A percentile compares a stretch with the other conserved stretches of the same genome.
Conservation (phyloP, 192 early-diverging fungal species). For the Coemansia asiatica region DNA sequence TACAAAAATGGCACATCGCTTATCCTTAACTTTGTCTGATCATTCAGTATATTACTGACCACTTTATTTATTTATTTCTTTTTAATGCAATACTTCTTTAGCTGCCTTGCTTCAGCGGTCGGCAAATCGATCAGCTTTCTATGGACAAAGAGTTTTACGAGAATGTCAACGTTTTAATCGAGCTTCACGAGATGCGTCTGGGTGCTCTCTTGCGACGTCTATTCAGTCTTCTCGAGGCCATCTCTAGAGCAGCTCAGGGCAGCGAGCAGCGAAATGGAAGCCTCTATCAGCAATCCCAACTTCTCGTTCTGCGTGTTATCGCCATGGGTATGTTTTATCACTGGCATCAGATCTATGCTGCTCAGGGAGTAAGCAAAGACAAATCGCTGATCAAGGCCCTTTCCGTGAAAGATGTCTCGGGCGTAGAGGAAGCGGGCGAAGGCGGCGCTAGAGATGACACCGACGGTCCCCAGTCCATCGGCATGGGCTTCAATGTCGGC, state of each 20-base stretch:
- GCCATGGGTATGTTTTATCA: constrained; percentile 83
- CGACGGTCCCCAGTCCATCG: constrained; percentile 13
- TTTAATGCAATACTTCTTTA: constrained; percentile 34
- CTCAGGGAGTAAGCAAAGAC: constrained; percentile 36
- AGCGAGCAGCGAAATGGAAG: constrained; percentile 26
- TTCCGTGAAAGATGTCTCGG: not conserved
- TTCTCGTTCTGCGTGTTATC: constrained; percentile 78
- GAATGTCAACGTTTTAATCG: constrained; percentile 72
- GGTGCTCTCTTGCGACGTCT: constrained; percentile 67
- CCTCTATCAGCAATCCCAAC: constrained; percentile 81
- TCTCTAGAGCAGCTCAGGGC: constrained; percentile 60
- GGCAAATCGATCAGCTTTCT: constrained; percentile 64
- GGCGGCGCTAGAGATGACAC: constrained; percentile 32
- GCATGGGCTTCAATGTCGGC: constrained; percentile 39
- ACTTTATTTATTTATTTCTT: not conserved
- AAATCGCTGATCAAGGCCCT: constrained; percentile 25
- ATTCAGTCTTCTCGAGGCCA: constrained; percentile 68
- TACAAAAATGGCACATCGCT: constrained; percentile 1
- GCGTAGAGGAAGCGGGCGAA: constrained; percentile 6
- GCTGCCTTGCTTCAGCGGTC: constrained; percentile 75
- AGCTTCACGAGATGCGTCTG: constrained; percentile 76
- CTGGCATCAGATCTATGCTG: constrained; percentile 73
- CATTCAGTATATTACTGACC: too few species aligned
- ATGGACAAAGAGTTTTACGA: constrained; percentile 77
- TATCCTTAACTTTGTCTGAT: too few species aligned